Conservation (phyloP, 257 asterid genomes). For the Solanum chilense region DNA sequence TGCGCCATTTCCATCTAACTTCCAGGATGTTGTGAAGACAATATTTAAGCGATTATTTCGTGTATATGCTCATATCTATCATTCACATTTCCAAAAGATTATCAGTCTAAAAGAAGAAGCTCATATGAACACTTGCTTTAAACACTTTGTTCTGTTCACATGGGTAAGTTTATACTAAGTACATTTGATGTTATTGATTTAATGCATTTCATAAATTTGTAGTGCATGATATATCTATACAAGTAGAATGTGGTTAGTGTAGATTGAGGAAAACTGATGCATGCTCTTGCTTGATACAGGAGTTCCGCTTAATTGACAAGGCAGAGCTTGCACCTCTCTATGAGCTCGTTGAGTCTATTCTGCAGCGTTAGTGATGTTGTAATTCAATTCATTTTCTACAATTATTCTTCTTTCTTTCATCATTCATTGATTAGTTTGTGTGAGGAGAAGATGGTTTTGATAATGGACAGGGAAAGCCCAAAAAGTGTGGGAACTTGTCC, state of each 20-base stretch:
- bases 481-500: neutral
- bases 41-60: conserved; percentile 73
- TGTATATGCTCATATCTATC: conserved; percentile 77
- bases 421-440: neutral
- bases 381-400: neutral
- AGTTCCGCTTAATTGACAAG: conserved; percentile 73
- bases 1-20: conserved; percentile 64
- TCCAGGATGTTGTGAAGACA: conserved; percentile 66
- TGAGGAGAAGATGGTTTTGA: neutral
- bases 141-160: conserved; percentile 61
- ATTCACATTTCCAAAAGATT: conserved; percentile 68
- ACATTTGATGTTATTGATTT: neutral
- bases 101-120: conserved; percentile 73
- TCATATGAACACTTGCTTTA: conserved; percentile 78
- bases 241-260: neutral
- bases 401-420: neutral
- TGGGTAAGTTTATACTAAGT: conserved; percentile 30
- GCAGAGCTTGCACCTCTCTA: conserved; percentile 84
- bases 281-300: conserved; percentile 31
- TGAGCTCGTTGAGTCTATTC: conserved; percentile 66
- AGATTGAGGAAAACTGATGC: neutral
- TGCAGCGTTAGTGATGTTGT: neutral
- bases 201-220: neutral
- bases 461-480: neutral
- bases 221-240: neutral